Evolutionary conservation across 2,329 filamentous ascomycete genomes (phyloP).

Genomic region (Claviceps humidiphila): DNA sequence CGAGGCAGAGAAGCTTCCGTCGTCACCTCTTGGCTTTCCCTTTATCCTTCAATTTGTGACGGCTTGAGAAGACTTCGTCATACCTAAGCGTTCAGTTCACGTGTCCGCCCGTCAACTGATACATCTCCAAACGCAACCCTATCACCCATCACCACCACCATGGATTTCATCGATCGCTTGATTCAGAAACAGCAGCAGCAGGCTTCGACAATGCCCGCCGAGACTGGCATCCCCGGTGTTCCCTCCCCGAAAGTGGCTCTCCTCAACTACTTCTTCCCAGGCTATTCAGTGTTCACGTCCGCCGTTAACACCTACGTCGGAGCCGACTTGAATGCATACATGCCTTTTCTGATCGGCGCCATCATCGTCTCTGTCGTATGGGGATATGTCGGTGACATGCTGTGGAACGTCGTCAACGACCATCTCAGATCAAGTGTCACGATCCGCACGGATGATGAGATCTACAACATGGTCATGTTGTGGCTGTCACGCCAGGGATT

Average conservation of each 20-base stretch:
- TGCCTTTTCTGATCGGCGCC: slow-evolving; percentile 41
- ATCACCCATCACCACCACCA: slow-evolving; percentile 2
- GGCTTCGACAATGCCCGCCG: slow-evolving; percentile 8
- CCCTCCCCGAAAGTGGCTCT: slow-evolving; percentile 29
- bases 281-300: slow-evolving; percentile 45
- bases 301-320: slow-evolving; percentile 42
- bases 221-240: slow-evolving; percentile 3
- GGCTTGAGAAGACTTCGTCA: neutral
- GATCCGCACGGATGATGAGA: slow-evolving; percentile 56
- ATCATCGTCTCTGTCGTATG: slow-evolving; percentile 36
- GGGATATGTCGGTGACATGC: slow-evolving; percentile 36
- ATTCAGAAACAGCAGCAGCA: neutral
- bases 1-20: neutral
- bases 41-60: no score
- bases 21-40: neutral
- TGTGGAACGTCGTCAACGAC: slow-evolving; percentile 33
- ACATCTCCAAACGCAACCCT: neutral
- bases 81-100: no score
- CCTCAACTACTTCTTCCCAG: slow-evolving; percentile 52
- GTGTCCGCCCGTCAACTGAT: neutral
- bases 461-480: slow-evolving; percentile 59
- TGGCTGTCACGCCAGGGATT: slow-evolving; percentile 55
- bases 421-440: slow-evolving; percentile 54
- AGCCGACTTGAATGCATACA: slow-evolving; percentile 49
- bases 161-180: slow-evolving; percentile 5